phyloP scores from a whole-genome alignment of 306 rosid species.

The Abrus precatorius region DNA sequence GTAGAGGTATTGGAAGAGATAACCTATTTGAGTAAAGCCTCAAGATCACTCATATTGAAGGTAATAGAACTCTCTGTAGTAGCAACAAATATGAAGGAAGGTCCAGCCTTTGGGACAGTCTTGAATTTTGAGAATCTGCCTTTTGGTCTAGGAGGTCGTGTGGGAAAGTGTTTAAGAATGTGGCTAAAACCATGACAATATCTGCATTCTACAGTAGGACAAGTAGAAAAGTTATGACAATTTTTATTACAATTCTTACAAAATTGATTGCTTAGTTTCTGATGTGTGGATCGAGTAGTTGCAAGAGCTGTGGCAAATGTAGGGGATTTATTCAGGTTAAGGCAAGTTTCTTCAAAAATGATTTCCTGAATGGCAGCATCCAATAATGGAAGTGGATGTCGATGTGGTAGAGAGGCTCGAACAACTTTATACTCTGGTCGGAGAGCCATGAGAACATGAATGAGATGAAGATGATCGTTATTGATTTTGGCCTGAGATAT shows the following conservation, averaged over 20 bases:
- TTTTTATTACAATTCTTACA: background rate
- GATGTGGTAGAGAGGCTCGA: background rate
- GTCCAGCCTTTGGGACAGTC: background rate
- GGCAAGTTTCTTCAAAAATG: background rate
- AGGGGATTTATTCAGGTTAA: background rate
- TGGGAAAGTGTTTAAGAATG: background rate
- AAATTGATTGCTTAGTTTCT: background rate
- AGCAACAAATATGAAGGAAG: background rate
- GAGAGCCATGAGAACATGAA: slow-evolving; percentile 1
- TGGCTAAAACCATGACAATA: background rate
- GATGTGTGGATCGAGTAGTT: background rate
- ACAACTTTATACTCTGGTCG: background rate
- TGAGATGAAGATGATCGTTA: background rate
- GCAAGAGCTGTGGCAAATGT: background rate
- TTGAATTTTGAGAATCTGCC: background rate
- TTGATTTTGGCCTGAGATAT: background rate
- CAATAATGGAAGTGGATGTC: background rate
- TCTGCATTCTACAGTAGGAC: background rate
- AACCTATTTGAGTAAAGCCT: background rate
- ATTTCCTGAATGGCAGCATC: background rate
- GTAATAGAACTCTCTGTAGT: background rate
- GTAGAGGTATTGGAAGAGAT: background rate
- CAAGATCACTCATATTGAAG: background rate
- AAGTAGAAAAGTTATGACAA: background rate
- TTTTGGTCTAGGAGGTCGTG: background rate